Evolutionary conservation across 169 alveolate species (phyloP), one percentile per base, ranked within the genome.

Genomic region (Plasmodium gaboni): DNA sequence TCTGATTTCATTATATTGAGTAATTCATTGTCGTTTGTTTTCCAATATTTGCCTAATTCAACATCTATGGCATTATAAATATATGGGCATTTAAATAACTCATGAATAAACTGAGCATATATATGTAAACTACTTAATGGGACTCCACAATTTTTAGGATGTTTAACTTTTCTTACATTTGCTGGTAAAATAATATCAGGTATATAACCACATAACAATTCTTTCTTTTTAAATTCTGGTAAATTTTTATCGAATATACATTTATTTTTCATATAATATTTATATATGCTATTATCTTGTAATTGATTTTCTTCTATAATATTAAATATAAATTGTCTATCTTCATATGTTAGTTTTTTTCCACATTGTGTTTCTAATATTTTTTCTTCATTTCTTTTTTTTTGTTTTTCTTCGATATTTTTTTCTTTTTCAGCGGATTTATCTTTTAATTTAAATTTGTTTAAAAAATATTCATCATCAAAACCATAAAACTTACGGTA

Each of bases 171-270:
- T 71, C 91, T 61, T n/a, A 53, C 38, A 51, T 67, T 83, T 48
- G 65, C 73, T 38, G 91, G 91, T 7, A 83, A 69, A 55, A 83
- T 83, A 60, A 83, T 83, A 59, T 83, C 91, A 13, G 91, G 91
- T 68, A 83, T 83, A 12, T 67, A 65, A 8, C 91, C 91, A 83
- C 26, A 55, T 19, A 83, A 28, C 26, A 83, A 50, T 63, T 83
- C 91, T 68, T 69, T 83, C 48, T 83, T 83, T 68, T 68, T 69
- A 6, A 83, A n/a, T 55, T 83, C 91, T 0, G 91, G 85, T 15
- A 83, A 26, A 32, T 83, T 61, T 83, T 83, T 68, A 48, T 83
- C 85, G 28, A 67, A 83, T 15, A 83, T 83, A 22, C 15, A 46
- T 83, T 67, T 83, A 69, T 83, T 83, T 68, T 83, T 68, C 70